Base-by-base conservation (phyloP, 106 monocot species). In the Gastrodia elata region DNA sequence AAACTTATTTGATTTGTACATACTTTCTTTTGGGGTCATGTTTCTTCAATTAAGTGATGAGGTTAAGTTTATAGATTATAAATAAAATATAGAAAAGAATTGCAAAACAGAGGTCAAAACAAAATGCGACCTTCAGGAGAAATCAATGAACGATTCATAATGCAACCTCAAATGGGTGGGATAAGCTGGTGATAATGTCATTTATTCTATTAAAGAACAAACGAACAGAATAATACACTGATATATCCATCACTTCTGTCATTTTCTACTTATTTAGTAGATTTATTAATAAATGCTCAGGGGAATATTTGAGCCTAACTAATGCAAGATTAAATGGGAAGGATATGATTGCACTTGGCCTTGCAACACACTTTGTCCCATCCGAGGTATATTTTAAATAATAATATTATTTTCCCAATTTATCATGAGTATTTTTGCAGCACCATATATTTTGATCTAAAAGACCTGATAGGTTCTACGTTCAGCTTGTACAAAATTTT, bases 351-450 rank as follows among this genome's bases (percentile, higher is more conserved):
- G 77, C 82, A 35, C 74, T 65, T 73, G 89, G 96, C 58, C 83
- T 96, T 67, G 89, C 96, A 71, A 92, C 96, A 25, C 87, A 96
- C 74, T 92, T 89, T 83, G 92, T 96, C 43, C 82, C 81, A 71
- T 92, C 87, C 13, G 87, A 90, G 73, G 96, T 96, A 83, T 70
- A n/a, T 41, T 65, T 20, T 10, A n/a, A n/a, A 32, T 64, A n/a
- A 67, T 67, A 37, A 36, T 67, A 20, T 67, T 36, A 13, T 67
- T 38, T 11, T n/a, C 38, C 18, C 18, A 38, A 8, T 36, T 67
- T 67, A 67, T 30, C 61, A 32, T 15, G 61, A 30, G 61, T 30
- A 58, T 33, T 11, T 6, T 61, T 61, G 32, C 14, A 14, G 13
- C 28, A 61, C 30, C 61, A 0, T 61, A 1, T 33, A 10, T n/a